Evolutionary conservation across 345 rosid genomes (phyloP).

Genomic region (Populus ilicifolia): DNA sequence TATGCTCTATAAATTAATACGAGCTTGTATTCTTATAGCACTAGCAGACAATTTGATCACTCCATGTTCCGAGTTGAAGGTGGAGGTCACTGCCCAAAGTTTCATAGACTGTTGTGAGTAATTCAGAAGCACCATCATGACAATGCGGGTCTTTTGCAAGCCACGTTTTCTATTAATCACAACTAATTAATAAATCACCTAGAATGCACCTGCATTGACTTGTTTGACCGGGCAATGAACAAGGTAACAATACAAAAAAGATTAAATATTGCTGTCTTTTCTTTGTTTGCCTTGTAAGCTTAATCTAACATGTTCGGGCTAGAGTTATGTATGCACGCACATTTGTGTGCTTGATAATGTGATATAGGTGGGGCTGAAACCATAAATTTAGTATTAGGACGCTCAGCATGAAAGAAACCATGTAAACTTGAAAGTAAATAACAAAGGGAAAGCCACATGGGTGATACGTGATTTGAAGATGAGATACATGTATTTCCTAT

Average conservation of each 20-base stretch:
- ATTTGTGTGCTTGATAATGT: no score
- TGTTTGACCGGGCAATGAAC: not conserved
- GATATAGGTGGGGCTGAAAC: no score
- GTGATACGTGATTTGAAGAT: no score
- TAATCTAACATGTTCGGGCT: not conserved
- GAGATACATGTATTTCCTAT: not conserved
- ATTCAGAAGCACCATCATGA: slow-evolving; percentile 27
- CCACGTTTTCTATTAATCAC: not conserved
- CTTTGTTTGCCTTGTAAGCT: not conserved
- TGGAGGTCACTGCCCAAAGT: not conserved
- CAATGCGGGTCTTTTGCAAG: slow-evolving; percentile 6
- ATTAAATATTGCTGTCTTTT: not conserved
- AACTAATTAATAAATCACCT: not conserved
- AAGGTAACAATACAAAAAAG: not conserved
- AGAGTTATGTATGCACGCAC: no score
- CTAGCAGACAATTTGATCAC: not conserved
- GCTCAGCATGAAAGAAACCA: no score
- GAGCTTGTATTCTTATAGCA: not conserved
- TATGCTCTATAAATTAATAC: not conserved
- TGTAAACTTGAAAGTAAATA: no score
- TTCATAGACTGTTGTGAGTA: not conserved
- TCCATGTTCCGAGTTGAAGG: slow-evolving; percentile 6
- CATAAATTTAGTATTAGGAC: no score
- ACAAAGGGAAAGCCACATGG: no score
- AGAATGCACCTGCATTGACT: not conserved